These are phyloP conservation scores for Epichloe hybrida DNA, from an alignment of 2,329 filamentous ascomycete species.

Conservation along the genomic window DNA sequence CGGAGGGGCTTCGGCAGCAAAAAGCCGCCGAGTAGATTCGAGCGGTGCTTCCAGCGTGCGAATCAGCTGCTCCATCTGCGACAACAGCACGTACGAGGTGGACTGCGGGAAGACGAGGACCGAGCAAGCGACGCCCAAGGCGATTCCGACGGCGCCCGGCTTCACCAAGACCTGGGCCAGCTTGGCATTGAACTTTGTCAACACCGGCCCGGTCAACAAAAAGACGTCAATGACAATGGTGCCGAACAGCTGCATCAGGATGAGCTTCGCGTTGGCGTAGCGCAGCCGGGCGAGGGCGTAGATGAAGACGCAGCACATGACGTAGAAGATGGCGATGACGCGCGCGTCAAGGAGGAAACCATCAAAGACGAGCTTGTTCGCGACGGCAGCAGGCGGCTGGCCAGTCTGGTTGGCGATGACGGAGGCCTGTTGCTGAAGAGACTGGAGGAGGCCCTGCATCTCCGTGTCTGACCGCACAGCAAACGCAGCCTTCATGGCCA, in stretches of 20 bases:
- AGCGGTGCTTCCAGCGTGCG: conserved; percentile 19
- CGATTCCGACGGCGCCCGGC: conserved; percentile 31
- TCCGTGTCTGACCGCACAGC: conserved; percentile 26
- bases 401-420: conserved; percentile 16
- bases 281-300: conserved; percentile 30
- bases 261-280: conserved; percentile 30
- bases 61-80: conserved; percentile 18
- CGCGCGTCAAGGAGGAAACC: conserved; percentile 34
- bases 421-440: conserved; percentile 23
- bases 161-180: conserved; percentile 27
- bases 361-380: conserved; percentile 24
- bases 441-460: conserved; percentile 19
- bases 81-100: conserved; percentile 29
- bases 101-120: conserved; percentile 36
- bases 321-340: conserved; percentile 24
- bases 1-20: conserved; percentile 10
- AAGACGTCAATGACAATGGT: conserved; percentile 33
- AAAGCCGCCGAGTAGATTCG: conserved; percentile 14
- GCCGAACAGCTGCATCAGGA: conserved; percentile 30
- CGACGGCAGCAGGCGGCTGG: conserved; percentile 12
- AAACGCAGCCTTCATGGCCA: conserved; percentile 33
- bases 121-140: conserved; percentile 28
- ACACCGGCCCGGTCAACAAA: conserved; percentile 26
- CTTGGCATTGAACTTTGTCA: conserved; percentile 26
- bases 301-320: conserved; percentile 29